phyloP scores from a whole-genome alignment of 768 basidiomycete genomes.

The Amyloporia xantha region DNA sequence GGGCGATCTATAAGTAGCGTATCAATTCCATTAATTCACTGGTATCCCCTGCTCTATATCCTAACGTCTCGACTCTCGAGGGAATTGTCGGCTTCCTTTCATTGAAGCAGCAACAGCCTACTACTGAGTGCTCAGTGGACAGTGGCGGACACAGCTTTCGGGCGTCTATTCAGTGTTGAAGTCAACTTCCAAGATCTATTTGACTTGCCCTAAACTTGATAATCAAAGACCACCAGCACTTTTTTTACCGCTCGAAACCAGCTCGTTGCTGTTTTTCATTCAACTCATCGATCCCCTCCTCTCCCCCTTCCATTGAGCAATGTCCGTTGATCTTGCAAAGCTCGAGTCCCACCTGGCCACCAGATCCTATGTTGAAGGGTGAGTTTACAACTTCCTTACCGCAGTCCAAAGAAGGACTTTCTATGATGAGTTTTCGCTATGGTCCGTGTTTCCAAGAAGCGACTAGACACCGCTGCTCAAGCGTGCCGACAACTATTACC shows the following conservation, averaged over 20 bases:
- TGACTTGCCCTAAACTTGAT: background rate
- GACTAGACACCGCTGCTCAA: conserved; percentile 84
- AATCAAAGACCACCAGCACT: background rate
- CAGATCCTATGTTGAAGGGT: conserved; percentile 91
- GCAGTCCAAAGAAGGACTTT: too few relatives aligned
- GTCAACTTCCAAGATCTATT: too few relatives aligned
- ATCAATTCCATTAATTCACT: background rate
- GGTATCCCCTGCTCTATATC: too few relatives aligned
- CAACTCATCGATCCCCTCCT: conserved; percentile 13
- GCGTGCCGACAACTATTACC: conserved; percentile 66
- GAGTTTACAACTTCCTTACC: too few relatives aligned
- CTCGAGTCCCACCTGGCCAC: conserved; percentile 85
- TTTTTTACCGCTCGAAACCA: too few relatives aligned
- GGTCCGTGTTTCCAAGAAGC: conserved; percentile 97
- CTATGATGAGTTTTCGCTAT: conserved; percentile 78
- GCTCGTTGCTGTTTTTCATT: background rate
- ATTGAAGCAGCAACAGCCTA: too few relatives aligned
- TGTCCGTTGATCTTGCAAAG: conserved; percentile 62
- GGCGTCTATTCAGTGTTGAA: too few relatives aligned
- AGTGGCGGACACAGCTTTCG: too few relatives aligned
- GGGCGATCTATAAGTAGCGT: background rate
- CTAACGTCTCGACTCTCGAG: too few relatives aligned
- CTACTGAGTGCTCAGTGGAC: too few relatives aligned
- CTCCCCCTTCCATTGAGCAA: conserved; percentile 22
- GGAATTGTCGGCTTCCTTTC: too few relatives aligned